Evolutionary conservation across 306 rosid genomes (phyloP), one percentile per base, ranked within the genome.

Genomic region (Acmispon strigosus): DNA sequence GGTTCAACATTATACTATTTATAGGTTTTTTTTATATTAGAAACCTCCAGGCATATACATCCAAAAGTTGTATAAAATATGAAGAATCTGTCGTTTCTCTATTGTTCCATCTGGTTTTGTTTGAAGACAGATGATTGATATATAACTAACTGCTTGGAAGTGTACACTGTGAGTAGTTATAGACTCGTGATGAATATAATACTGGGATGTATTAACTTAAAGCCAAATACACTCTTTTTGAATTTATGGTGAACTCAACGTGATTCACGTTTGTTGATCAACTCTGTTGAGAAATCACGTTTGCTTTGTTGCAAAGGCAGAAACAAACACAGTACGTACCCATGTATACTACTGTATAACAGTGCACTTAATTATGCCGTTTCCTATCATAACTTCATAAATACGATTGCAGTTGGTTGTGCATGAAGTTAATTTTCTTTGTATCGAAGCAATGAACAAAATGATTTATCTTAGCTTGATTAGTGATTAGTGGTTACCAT

Each of bases 361-460:
- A 32, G 37, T 5, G 37, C 37, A 32, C 37, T 32, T 27, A 2
- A 27, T 27, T 6, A 32, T 32, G 37, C 8, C 1, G 37, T 27
- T 27, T 27, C 34, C 34, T 6, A 29, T 24, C 36, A 8, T 18
- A 20, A 61, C 49, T 60, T n/a, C 77, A 49, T 34, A 52, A 20
- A 57, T 49, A 61, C 15, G 8, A 32, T 32, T 32, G 37, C 8
- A 32, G 37, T 39, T 0, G 49, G 32, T 58, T 58, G 19, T 32
- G 29, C 17, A 20, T 37, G 18, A 37, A 50, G 7, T 8, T 47
- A 45, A 48, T 19, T 13, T 49, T 19, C 42, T 59, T 17, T 44
- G 29, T 48, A 60, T 10, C 2, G 61, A 72, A 60, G 69, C 77
- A 72, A 47, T 49, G 4, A 49, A 17, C 68, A 72, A 18, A 34